phyloP scores from a whole-genome alignment of 192 early-diverging fungal genomes.

The Backusella tuberculispora region DNA sequence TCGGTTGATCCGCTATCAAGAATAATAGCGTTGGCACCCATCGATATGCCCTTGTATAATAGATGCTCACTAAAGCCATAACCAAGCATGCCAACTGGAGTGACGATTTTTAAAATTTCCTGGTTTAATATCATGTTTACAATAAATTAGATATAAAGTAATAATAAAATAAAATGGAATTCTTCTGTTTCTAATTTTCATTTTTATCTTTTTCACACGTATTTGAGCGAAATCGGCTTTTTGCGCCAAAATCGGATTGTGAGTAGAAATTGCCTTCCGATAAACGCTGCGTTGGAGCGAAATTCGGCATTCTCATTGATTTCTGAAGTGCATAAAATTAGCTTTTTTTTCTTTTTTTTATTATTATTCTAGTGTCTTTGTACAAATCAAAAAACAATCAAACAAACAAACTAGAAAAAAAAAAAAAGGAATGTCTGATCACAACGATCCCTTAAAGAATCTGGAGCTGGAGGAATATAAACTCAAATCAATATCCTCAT shows the following conservation, averaged over 20 bases:
- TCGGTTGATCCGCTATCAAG: slow-evolving; percentile 26
- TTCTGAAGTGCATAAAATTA: slow-evolving; percentile 9
- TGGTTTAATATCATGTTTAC: background rate
- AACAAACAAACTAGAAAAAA: no score
- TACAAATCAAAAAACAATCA: no score
- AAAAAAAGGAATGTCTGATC: no score
- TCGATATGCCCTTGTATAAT: slow-evolving; percentile 9
- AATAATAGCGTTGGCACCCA: slow-evolving; percentile 27
- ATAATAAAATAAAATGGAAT: background rate
- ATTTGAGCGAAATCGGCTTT: background rate
- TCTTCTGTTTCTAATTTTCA: background rate
- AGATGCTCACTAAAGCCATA: background rate
- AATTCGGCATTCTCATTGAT: background rate
- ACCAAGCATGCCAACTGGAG: background rate
- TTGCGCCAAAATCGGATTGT: background rate
- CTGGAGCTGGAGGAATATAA: background rate
- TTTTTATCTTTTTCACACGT: background rate
- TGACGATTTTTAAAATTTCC: background rate
- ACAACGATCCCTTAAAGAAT: no score
- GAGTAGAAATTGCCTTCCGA: no score
- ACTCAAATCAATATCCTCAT: background rate
- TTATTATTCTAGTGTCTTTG: background rate
- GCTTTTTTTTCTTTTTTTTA: background rate
- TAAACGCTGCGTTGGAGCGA: background rate
- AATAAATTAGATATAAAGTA: background rate